phyloP scores from a whole-genome alignment of 768 basidiomycete species.

The Coprinopsis strossmayeri region DNA sequence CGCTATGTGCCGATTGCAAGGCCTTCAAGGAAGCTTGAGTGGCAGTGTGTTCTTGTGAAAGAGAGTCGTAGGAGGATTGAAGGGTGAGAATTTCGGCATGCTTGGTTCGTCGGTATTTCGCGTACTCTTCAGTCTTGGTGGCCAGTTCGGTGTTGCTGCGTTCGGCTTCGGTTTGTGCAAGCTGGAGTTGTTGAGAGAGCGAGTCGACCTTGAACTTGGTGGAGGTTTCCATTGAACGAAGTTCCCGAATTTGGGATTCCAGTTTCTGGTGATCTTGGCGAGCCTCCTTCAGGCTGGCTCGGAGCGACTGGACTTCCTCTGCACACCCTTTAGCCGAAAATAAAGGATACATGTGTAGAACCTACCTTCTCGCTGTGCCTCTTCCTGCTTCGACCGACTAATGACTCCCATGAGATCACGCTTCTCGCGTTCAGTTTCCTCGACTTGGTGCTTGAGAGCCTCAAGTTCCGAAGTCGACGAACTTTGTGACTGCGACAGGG shows the following conservation, averaged over 20 bases:
- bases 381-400: slow-evolving; percentile 76
- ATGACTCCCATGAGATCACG: slow-evolving; percentile 81
- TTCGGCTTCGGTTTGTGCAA: slow-evolving; percentile 71
- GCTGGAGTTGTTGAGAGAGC: slow-evolving; percentile 71
- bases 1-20: slow-evolving; percentile 63
- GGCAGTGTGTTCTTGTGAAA: slow-evolving; percentile 61
- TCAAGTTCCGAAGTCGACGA: slow-evolving; percentile 60
- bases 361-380: slow-evolving; percentile 67
- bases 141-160: slow-evolving; percentile 64
- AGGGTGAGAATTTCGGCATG: slow-evolving; percentile 71
- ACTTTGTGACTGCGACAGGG: slow-evolving; percentile 51
- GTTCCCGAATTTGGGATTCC: slow-evolving; percentile 64
- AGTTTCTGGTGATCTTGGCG: slow-evolving; percentile 65
- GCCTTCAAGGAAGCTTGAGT: slow-evolving; percentile 65
- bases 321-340: slow-evolving; percentile 10
- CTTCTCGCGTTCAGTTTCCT: slow-evolving; percentile 85
- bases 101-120: slow-evolving; percentile 75
- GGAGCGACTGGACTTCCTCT: slow-evolving; percentile 72
- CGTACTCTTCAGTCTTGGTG: slow-evolving; percentile 73
- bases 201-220: slow-evolving; percentile 88
- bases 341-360: slow-evolving; percentile 7
- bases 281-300: slow-evolving; percentile 64
- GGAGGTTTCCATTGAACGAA: slow-evolving; percentile 69
- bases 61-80: slow-evolving; percentile 70
- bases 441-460: slow-evolving; percentile 49